phyloP scores from a whole-genome alignment of 2,329 filamentous ascomycete species.

The Ophiostoma perfectum region DNA sequence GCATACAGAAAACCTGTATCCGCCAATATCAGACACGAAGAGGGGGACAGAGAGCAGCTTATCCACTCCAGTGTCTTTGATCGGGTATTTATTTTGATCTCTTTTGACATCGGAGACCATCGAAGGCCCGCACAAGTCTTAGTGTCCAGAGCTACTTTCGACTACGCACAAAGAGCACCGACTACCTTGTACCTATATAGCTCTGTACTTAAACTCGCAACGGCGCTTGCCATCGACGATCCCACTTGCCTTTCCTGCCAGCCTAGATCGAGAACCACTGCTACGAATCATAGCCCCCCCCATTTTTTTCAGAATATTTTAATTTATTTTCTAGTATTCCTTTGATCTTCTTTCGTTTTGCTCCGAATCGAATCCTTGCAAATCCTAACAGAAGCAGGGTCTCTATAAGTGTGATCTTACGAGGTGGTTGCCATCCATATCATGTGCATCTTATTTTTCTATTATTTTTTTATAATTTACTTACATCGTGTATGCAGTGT shows the following conservation, averaged over 20 bases:
- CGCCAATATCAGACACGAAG: no score
- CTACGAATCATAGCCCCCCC: background rate
- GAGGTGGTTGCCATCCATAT: no score
- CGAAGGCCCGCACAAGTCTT: background rate
- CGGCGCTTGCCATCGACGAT: conserved; percentile 3
- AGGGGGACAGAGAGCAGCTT: no score
- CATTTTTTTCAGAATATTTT: background rate
- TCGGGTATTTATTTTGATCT: background rate
- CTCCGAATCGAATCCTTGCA: background rate
- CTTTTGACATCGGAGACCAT: background rate
- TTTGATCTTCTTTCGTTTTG: background rate
- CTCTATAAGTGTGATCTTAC: no score
- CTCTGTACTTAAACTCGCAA: background rate
- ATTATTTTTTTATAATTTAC: no score
- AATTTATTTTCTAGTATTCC: background rate
- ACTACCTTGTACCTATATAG: background rate
- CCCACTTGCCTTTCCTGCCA: background rate
- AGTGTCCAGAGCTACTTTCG: background rate
- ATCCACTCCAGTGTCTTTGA: background rate
- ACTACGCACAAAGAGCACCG: background rate
- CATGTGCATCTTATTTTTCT: no score
- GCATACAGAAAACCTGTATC: no score
- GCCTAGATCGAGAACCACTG: background rate
- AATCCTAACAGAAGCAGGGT: background rate
- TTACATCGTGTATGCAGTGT: no score